Percentiles rank a stretch among this genome's conserved stretches.
phyloP scores from a whole-genome alignment of 352 stramenopile species.

The Saprolegnia parasitica region DNA sequence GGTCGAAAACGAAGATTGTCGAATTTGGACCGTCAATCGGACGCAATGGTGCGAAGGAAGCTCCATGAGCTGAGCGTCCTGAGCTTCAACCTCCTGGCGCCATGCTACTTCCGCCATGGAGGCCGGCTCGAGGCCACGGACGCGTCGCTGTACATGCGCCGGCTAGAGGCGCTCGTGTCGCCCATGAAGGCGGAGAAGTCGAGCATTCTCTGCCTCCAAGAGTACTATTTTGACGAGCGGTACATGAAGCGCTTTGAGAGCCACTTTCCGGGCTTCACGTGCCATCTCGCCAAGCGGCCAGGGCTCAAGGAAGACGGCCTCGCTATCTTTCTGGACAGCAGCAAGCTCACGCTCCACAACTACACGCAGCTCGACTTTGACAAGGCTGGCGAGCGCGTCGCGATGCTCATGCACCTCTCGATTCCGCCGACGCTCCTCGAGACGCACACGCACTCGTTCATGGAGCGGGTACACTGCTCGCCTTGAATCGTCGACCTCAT shows the following conservation, averaged over 20 bases:
- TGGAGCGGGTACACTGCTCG: slow-evolving; percentile 12
- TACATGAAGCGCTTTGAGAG: slow-evolving; percentile 46
- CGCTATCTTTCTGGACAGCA: slow-evolving; percentile 67
- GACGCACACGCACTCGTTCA: slow-evolving; percentile 25
- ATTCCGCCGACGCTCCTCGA: slow-evolving; percentile 33
- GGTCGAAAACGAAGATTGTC: background rate
- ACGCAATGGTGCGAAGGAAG: slow-evolving; percentile 21
- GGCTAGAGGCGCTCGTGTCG: slow-evolving; percentile 62
- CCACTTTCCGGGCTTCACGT: slow-evolving; percentile 25
- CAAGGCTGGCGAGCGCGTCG: slow-evolving; percentile 73
- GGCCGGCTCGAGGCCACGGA: slow-evolving; percentile 66
- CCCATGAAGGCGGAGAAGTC: slow-evolving; percentile 66
- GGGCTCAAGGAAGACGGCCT: slow-evolving; percentile 78
- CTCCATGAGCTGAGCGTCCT: slow-evolving; percentile 39
- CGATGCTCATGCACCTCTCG: slow-evolving; percentile 74
- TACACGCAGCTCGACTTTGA: slow-evolving; percentile 66
- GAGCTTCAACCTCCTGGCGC: slow-evolving; percentile 84
- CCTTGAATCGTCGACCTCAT: background rate
- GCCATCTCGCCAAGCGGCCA: slow-evolving; percentile 65
- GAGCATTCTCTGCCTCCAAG: slow-evolving; percentile 78
- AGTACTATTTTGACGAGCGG: slow-evolving; percentile 80
- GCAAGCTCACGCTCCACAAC: slow-evolving; percentile 73
- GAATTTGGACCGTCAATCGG: slow-evolving; percentile 3
- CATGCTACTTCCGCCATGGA: slow-evolving; percentile 84
- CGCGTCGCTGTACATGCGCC: slow-evolving; percentile 52